Base-by-base conservation (phyloP, 805 yeast genomes). In the Novakomyces olei region DNA sequence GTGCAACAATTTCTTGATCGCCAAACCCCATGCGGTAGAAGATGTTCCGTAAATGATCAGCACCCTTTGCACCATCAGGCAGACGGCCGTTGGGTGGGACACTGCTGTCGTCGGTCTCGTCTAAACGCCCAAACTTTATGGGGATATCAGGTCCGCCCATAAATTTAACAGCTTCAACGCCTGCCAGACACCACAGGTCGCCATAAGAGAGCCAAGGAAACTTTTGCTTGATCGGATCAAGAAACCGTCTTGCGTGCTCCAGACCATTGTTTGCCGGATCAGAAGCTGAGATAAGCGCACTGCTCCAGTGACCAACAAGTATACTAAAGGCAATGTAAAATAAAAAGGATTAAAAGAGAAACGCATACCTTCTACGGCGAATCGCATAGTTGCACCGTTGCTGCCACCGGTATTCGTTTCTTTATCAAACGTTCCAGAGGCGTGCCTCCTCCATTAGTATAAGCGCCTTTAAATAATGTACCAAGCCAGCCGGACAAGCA, bases 61-160 rank as follows among this genome's bases (percentile, higher is more conserved):
- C 64, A 33, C 69, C 81, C 44, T 60, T 50, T 4, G 71, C 52
- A 17, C 81, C 43, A 45, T 73, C 69, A 4, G 92, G 92, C 29
- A 78, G 58, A 46, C 77, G 61, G 10, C 76, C 80, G 46, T 68
- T 72, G 14, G 66, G 67, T 22, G 81, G 77, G 10, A 62, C 62
- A 29, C 63, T 58, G 4, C 44, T 39, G 12, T 55, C 46, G 37
- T 62, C 71, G 2, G 49, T 52, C 37, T 62, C 53, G 48, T 78
- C 80, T 5, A 63, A 57, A 51, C 92, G 61, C 27, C 92, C 92
- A 16, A 80, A 68, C 51, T 69, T 67, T 88, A 91, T 78, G 14
- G 65, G 61, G 36, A 78, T 58, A 40, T 62, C 62, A 24, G 91
- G 91, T 4, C 91, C 91, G 17, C 75, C 75, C 55, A 74, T 55